These are phyloP conservation scores for Lipomyces starkeyi DNA, from an alignment of 805 yeast genomes.

Conservation along the genomic window DNA sequence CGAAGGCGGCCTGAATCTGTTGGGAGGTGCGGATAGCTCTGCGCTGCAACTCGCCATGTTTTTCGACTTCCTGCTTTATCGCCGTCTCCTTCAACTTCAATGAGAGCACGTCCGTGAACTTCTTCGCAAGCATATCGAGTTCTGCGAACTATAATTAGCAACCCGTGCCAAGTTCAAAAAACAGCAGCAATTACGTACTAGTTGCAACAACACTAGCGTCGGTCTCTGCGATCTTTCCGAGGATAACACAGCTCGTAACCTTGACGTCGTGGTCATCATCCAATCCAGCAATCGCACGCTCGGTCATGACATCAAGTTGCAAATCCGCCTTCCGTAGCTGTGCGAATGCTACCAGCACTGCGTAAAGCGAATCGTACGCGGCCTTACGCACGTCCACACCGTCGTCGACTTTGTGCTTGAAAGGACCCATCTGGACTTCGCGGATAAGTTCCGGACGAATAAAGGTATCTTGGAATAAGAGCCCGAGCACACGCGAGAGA, in stretches of 20 bases:
- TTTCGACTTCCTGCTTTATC: slow-evolving; percentile 70
- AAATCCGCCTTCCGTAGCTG: slow-evolving; percentile 10
- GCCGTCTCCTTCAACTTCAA: slow-evolving; percentile 64
- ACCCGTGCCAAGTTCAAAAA: background rate
- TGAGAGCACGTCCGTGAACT: slow-evolving; percentile 53
- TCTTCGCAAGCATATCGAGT: slow-evolving; percentile 43
- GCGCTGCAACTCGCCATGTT: slow-evolving; percentile 53
- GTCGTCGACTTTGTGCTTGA: slow-evolving; percentile 79
- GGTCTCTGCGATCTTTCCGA: slow-evolving; percentile 49
- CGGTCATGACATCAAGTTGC: slow-evolving; percentile 40
- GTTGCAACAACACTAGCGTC: slow-evolving; percentile 41
- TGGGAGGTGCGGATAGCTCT: slow-evolving; percentile 27
- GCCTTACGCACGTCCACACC: slow-evolving; percentile 76
- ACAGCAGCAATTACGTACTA: slow-evolving; percentile 14
- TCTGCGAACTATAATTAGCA: slow-evolving; percentile 27
- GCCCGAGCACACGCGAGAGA: slow-evolving; percentile 56
- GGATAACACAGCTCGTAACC: slow-evolving; percentile 57
- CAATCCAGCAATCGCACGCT: slow-evolving; percentile 58
- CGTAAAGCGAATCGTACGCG: slow-evolving; percentile 70
- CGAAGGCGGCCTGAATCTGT: slow-evolving; percentile 23
- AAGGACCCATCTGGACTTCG: slow-evolving; percentile 82
- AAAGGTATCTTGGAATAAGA: slow-evolving; percentile 59
- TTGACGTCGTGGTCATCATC: slow-evolving; percentile 68
- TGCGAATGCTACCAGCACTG: slow-evolving; percentile 47
- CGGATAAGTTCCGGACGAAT: slow-evolving; percentile 64